Evolutionary conservation across 2,329 filamentous ascomycete species (phyloP).

Genomic region (Seiridium unicorne): DNA sequence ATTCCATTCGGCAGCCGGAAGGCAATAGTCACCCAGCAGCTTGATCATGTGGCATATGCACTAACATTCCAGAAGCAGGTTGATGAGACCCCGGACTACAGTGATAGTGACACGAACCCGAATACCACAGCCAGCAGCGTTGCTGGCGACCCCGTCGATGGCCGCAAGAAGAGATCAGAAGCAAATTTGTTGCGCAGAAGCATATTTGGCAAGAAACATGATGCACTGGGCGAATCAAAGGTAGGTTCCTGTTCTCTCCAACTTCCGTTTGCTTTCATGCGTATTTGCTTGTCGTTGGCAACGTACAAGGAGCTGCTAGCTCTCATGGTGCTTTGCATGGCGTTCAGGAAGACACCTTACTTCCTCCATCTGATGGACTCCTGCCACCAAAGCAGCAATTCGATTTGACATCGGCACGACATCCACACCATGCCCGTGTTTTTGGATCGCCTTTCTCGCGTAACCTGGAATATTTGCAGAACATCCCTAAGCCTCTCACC

Average conservation of each 20-base stretch:
- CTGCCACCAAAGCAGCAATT: too few species aligned
- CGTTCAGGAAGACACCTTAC: neutral
- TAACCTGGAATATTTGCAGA: too few species aligned
- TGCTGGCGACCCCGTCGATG: conserved; percentile 74
- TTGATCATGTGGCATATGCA: neutral
- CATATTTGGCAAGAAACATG: conserved; percentile 93
- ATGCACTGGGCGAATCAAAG: conserved; percentile 88
- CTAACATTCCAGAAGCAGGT: conserved; percentile 43
- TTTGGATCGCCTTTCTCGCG: too few species aligned
- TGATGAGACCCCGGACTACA: conserved; percentile 65
- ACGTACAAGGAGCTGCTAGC: neutral
- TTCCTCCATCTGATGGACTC: too few species aligned
- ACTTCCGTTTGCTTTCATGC: neutral
- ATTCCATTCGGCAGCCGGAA: too few species aligned
- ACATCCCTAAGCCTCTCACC: too few species aligned
- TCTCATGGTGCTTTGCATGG: neutral
- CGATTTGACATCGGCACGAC: too few species aligned
- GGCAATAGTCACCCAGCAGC: too few species aligned
- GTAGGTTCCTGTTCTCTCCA: conserved; percentile 43
- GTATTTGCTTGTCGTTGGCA: too few species aligned
- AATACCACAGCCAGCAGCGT: conserved; percentile 81
- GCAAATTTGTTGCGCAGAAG: conserved; percentile 87
- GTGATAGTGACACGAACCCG: conserved; percentile 65
- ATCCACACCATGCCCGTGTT: too few species aligned
- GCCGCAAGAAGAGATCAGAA: conserved; percentile 81